These are phyloP conservation scores for Liquidambar formosana DNA, from an alignment of 164 flowering plant genomes.

Conservation along the genomic window DNA sequence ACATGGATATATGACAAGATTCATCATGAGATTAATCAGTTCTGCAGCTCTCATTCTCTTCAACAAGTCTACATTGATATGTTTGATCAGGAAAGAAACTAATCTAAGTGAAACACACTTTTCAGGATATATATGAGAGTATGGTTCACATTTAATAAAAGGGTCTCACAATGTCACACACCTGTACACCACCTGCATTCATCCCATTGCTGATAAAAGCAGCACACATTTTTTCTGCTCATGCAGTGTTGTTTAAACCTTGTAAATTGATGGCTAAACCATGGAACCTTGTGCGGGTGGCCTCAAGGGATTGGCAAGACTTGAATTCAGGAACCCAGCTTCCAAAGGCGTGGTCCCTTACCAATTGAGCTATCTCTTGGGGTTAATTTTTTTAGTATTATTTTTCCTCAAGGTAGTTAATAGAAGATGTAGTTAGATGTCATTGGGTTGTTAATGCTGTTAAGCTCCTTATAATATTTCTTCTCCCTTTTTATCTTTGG, in stretches of 20 bases:
- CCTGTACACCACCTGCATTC: too few species aligned
- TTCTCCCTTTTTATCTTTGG: background rate
- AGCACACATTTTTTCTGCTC: too few species aligned
- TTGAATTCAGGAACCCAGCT: too few species aligned
- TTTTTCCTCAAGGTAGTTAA: background rate
- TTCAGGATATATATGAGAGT: background rate
- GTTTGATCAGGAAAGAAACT: slow-evolving; percentile 78
- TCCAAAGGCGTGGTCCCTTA: too few species aligned
- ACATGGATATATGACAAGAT: slow-evolving; percentile 99
- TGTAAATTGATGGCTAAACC: too few species aligned
- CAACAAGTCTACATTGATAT: slow-evolving; percentile 96
- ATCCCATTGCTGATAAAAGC: too few species aligned
- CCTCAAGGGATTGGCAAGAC: too few species aligned
- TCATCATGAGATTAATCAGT: slow-evolving; percentile 97
- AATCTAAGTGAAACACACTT: background rate
- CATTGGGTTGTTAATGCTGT: background rate
- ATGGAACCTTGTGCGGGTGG: too few species aligned
- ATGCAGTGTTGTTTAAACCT: too few species aligned
- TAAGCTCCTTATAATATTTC: background rate
- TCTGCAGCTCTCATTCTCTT: slow-evolving; percentile 87
- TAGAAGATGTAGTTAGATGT: background rate
- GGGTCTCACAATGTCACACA: too few species aligned
- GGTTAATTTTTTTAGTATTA: background rate
- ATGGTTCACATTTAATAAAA: background rate
- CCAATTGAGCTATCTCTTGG: too few species aligned